Base-by-base conservation (phyloP, 768 basidiomycete species). In the Kockovaella imperatae region DNA sequence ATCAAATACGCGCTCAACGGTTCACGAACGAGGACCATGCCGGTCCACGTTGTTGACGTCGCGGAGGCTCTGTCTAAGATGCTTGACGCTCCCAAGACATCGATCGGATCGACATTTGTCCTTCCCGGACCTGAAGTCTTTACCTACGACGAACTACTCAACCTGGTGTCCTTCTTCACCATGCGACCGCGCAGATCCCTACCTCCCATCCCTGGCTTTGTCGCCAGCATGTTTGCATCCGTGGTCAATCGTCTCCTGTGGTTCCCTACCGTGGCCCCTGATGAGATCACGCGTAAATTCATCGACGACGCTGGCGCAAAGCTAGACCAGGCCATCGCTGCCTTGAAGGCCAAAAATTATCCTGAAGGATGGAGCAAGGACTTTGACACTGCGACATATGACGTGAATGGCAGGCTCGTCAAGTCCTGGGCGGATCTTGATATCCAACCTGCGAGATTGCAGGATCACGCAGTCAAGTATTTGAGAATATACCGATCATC, bases 1-100 rank as follows among this genome's bases (percentile, higher is more conserved):
- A 83, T 88, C 51, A 84, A 86, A 78, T 97, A 84, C 87, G 86
- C 86, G 68, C 77, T 97, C 53, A 99, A 99, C 76, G 73, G 84
- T 62, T 86, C 81, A 30, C 74, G 84, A 70, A 91, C 95, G 20
- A 81, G 79, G 73, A 80, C 86, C 71, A 84, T 88, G 28, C 95
- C 95, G 0, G 87, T 85, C 38, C 90, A 96, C 77, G 87, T 95
- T 20, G 72, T 91, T 63, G 91, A 99, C 64, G 87, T 97, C 48
- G 93, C 95, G 8, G 84, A 91, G 71, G 91, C 82, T 4, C 78
- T 97, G 46, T 86, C 87, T 74, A 73, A 87, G 52, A 78, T 85
- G 72, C 75, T 78, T 36, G 77, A 82, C 34, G 80, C 80, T 42
- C 62, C 81, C 18, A 73, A 83, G 34, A 68, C 73, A 0, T 67